A percentile compares a stretch with the other conserved stretches of the same genome.
phyloP scores from a whole-genome alignment of 2,329 filamentous ascomycete species.

The Aspergillus oerlinghausenensis region DNA sequence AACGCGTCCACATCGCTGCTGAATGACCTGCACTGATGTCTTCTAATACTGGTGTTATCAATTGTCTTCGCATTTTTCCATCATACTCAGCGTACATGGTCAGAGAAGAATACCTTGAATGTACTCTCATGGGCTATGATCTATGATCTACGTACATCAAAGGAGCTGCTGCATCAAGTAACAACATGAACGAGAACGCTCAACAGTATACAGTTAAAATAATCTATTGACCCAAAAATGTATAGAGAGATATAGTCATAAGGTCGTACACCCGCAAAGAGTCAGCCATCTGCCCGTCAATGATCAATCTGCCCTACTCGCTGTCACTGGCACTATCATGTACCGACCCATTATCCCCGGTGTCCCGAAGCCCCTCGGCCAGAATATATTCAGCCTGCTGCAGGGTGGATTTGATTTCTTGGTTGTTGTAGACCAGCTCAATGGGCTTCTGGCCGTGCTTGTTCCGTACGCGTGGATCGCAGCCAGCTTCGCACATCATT shows the following conservation, averaged over 20 bases:
- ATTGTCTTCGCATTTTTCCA: not conserved
- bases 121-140: not conserved
- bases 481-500: slow-evolving; percentile 48
- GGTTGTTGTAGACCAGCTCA: slow-evolving; percentile 42
- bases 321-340: slow-evolving; percentile 40
- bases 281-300: not conserved
- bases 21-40: not conserved
- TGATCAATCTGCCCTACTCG: slow-evolving; percentile 21
- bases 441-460: slow-evolving; percentile 44
- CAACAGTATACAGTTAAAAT: not conserved
- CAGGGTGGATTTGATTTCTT: slow-evolving; percentile 38
- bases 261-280: slow-evolving; percentile 15
- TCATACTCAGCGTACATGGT: not conserved
- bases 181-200: not conserved
- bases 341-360: slow-evolving; percentile 31
- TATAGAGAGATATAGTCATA: slow-evolving; percentile 11
- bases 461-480: slow-evolving; percentile 45
- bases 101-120: not conserved
- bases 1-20: not conserved
- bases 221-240: slow-evolving; percentile 1
- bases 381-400: slow-evolving; percentile 45
- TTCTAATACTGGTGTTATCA: not conserved
- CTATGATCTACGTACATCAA: not conserved
- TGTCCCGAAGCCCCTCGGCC: slow-evolving; percentile 40
- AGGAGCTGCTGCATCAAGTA: not conserved